These are phyloP conservation scores for Yamadazyma mexicana DNA, from an alignment of 1,139 yeast species.

Conservation along the genomic window DNA sequence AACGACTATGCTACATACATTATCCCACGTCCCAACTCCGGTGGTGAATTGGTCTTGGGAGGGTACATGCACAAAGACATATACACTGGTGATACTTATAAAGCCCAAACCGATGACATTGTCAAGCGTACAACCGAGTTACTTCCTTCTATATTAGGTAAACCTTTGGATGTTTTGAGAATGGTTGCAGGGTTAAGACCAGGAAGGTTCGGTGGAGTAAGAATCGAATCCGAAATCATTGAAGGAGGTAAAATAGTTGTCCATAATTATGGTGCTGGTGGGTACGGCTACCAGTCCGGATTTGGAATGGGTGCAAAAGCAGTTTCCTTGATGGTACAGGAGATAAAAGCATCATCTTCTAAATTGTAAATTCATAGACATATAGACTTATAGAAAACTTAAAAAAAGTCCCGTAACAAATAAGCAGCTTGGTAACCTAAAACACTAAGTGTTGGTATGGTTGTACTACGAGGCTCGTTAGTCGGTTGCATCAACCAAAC, in stretches of 20 bases:
- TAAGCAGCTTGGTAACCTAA: too few relatives aligned
- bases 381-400: too few relatives aligned
- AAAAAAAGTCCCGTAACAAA: too few relatives aligned
- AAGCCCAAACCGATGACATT: slow-evolving; percentile 53
- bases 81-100: slow-evolving; percentile 53
- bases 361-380: background rate
- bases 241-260: slow-evolving; percentile 20
- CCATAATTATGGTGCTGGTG: slow-evolving; percentile 76
- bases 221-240: slow-evolving; percentile 43
- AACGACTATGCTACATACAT: slow-evolving; percentile 57
- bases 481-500: slow-evolving; percentile 1
- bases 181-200: slow-evolving; percentile 68
- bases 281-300: slow-evolving; percentile 74
- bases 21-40: slow-evolving; percentile 65
- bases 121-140: slow-evolving; percentile 50
- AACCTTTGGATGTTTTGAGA: slow-evolving; percentile 39
- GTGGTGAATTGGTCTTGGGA: slow-evolving; percentile 59
- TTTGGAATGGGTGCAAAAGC: slow-evolving; percentile 53
- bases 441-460: too few relatives aligned
- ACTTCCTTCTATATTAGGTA: slow-evolving; percentile 46
- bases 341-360: slow-evolving; percentile 18
- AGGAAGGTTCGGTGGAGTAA: slow-evolving; percentile 60
- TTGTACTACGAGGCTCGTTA: too few relatives aligned
- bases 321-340: slow-evolving; percentile 28
- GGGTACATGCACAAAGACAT: slow-evolving; percentile 57